Conservation (phyloP, 139 green algal species). For the Limnomonas spitsbergensis region DNA sequence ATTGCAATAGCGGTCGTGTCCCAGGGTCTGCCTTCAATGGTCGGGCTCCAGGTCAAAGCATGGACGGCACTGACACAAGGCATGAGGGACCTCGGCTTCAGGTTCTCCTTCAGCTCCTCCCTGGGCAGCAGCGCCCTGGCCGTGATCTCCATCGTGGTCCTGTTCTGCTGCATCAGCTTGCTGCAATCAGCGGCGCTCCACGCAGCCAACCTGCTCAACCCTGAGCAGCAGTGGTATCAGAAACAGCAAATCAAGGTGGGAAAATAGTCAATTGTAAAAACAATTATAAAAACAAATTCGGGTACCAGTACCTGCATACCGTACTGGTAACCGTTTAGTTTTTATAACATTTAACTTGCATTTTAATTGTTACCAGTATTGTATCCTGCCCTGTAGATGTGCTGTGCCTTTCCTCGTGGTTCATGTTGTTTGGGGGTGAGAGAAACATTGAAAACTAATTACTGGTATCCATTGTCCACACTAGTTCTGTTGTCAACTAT, state of each 20-base stretch:
- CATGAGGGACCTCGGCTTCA: neutral
- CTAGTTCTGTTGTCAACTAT: too few relatives aligned
- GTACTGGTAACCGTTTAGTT: too few relatives aligned
- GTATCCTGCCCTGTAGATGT: too few relatives aligned
- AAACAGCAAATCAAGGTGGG: neutral
- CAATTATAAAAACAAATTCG: too few relatives aligned
- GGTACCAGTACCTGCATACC: too few relatives aligned
- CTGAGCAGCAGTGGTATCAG: conserved; percentile 1
- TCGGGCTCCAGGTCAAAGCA: neutral
- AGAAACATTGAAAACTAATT: too few relatives aligned
- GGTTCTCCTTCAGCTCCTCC: neutral
- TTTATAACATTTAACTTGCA: too few relatives aligned
- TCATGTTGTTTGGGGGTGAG: too few relatives aligned
- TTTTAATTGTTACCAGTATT: too few relatives aligned
- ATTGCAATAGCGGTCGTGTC: neutral
- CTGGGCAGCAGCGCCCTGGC: neutral
- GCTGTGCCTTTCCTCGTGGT: too few relatives aligned
- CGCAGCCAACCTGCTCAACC: neutral
- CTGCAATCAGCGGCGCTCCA: neutral
- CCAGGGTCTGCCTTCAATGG: neutral
- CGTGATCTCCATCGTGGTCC: neutral
- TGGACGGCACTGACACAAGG: neutral
- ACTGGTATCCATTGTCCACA: too few relatives aligned
- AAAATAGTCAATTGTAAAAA: too few relatives aligned
- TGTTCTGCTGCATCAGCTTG: neutral